A percentile compares a stretch with the other conserved stretches of the same genome.
Evolutionary conservation across 352 stramenopile species (phyloP).

Genomic region (Pythium chondricola): DNA sequence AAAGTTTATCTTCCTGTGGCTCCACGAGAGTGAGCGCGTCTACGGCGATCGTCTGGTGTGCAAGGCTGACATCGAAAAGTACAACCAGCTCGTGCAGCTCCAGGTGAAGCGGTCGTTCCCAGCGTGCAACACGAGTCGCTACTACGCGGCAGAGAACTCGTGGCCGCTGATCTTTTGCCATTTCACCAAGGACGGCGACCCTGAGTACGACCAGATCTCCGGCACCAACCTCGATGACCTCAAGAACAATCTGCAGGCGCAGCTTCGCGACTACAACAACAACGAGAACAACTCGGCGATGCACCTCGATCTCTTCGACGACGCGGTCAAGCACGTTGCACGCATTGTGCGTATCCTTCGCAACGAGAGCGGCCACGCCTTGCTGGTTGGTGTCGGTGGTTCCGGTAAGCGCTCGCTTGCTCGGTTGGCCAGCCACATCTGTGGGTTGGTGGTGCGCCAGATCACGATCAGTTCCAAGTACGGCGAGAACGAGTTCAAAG

Average conservation of each 20-base stretch:
- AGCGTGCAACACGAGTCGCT: slow-evolving; percentile 86
- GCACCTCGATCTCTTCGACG: slow-evolving; percentile 94
- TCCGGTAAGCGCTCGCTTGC: slow-evolving; percentile 93
- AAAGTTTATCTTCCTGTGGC: slow-evolving; percentile 94
- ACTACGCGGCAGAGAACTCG: slow-evolving; percentile 93
- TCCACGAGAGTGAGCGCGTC: slow-evolving; percentile 95
- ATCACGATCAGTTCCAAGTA: slow-evolving; percentile 95
- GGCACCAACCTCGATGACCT: slow-evolving; percentile 87
- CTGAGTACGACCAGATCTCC: slow-evolving; percentile 92
- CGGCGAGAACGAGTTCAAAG: slow-evolving; percentile 94
- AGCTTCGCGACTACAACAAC: slow-evolving; percentile 93
- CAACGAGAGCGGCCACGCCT: slow-evolving; percentile 85
- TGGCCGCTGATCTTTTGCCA: slow-evolving; percentile 95
- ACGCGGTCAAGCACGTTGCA: slow-evolving; percentile 95
- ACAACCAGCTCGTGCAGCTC: slow-evolving; percentile 90
- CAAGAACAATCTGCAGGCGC: slow-evolving; percentile 82
- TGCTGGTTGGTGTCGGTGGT: slow-evolving; percentile 93
- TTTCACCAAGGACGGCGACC: slow-evolving; percentile 92
- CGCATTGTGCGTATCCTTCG: slow-evolving; percentile 93
- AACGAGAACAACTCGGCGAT: slow-evolving; percentile 71
- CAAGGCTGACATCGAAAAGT: slow-evolving; percentile 90
- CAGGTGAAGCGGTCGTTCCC: slow-evolving; percentile 94
- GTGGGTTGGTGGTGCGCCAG: slow-evolving; percentile 86
- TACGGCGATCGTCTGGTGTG: slow-evolving; percentile 93
- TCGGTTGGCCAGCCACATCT: slow-evolving; percentile 92